These are phyloP conservation scores for Phaeosphaeria sp. DNA, from an alignment of 2,329 filamentous ascomycete genomes.

Conservation along the genomic window DNA sequence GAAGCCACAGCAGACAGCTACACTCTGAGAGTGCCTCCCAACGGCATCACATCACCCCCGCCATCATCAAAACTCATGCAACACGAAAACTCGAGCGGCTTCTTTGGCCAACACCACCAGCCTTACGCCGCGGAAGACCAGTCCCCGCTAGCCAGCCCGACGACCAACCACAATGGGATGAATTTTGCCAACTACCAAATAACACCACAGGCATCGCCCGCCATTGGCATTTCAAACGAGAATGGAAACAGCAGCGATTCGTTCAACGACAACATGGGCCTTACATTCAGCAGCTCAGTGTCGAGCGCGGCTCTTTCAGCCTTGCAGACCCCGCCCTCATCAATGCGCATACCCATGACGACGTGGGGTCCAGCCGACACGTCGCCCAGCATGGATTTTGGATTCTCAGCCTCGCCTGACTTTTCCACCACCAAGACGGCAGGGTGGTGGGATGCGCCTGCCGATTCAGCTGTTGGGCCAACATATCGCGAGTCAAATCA, in stretches of 20 bases:
- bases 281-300: conserved; percentile 20
- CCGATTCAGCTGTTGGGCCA: conserved; percentile 4
- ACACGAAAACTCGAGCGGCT: conserved; percentile 28
- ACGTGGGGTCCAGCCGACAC: conserved; percentile 39
- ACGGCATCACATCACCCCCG: conserved; percentile 34
- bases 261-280: conserved; percentile 32
- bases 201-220: conserved; percentile 42
- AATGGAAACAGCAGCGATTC: conserved; percentile 18
- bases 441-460: conserved; percentile 39
- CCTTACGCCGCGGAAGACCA: conserved; percentile 32
- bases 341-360: conserved; percentile 35
- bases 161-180: conserved; percentile 19
- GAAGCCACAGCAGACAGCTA: conserved; percentile 55
- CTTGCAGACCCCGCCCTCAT: conserved; percentile 46
- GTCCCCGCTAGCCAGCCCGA: conserved; percentile 22
- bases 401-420: conserved; percentile 41
- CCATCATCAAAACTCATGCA: conserved; percentile 35
- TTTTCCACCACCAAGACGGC: conserved; percentile 31
- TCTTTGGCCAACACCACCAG: conserved; percentile 29
- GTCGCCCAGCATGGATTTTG: conserved; percentile 37
- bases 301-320: conserved; percentile 43
- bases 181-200: conserved; percentile 41
- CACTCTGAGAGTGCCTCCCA: conserved; percentile 53
- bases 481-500: conserved; percentile 27
- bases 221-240: conserved; percentile 28